These are phyloP conservation scores for Colletotrichum karsti DNA, from an alignment of 2,329 filamentous ascomycete genomes.

Conservation along the genomic window DNA sequence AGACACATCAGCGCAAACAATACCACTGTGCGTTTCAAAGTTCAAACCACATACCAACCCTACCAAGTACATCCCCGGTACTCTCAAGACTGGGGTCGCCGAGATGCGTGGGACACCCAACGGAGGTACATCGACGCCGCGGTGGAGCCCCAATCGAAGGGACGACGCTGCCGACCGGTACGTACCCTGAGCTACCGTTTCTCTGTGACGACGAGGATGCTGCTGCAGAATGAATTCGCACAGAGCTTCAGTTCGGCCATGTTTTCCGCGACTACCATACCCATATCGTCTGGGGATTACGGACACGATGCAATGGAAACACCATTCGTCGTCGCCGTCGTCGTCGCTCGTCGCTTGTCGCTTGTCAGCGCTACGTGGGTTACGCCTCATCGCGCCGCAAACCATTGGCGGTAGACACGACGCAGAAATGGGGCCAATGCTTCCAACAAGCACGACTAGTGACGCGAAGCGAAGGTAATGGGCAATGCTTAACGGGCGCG, in stretches of 20 bases:
- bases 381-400: not conserved
- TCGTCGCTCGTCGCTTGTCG: not conserved
- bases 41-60: conserved; percentile 20
- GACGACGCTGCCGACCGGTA: not conserved
- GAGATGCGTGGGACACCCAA: not conserved
- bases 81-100: not conserved
- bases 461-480: not conserved
- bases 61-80: conserved; percentile 9
- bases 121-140: not conserved
- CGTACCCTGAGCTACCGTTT: not conserved
- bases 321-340: not conserved
- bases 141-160: conserved; percentile 26
- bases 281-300: not conserved
- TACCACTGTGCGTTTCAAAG: conserved; percentile 28
- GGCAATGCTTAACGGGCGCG: not conserved
- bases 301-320: too few species aligned
- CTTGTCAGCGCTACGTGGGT: not conserved
- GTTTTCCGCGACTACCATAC: not conserved
- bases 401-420: not conserved
- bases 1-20: conserved; percentile 28
- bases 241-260: not conserved
- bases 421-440: not conserved
- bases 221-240: not conserved
- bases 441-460: conserved; percentile 3
- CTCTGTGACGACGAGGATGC: not conserved